These are phyloP conservation scores for Amanita jacksonii DNA, from an alignment of 768 basidiomycete genomes.

Conservation along the genomic window DNA sequence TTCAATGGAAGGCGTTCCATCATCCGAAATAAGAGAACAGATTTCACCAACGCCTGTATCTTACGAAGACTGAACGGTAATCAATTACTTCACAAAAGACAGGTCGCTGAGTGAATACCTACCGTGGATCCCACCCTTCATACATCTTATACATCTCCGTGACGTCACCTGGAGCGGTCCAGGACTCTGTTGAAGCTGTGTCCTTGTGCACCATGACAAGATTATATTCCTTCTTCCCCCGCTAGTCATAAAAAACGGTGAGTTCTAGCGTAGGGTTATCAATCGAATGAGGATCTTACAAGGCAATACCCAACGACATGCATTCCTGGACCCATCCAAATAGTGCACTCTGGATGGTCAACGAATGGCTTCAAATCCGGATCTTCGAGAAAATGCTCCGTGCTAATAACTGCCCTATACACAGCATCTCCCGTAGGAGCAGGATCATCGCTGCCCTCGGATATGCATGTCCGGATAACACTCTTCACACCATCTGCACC, in stretches of 20 bases:
- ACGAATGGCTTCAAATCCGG: constrained; percentile 42
- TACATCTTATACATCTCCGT: constrained; percentile 41
- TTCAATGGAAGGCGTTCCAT: constrained; percentile 38
- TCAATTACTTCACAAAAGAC: neutral
- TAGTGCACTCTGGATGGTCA: constrained; percentile 41
- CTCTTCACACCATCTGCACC: constrained; percentile 46
- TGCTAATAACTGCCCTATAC: constrained; percentile 45
- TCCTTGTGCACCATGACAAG: constrained; percentile 35
- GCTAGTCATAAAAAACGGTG: constrained; percentile 11
- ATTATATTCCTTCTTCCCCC: constrained; percentile 33
- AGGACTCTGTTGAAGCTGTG: constrained; percentile 31
- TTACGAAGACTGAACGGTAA: constrained; percentile 34
- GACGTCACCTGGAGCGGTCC: constrained; percentile 30
- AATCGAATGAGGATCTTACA: constrained; percentile 14
- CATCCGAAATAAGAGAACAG: constrained; percentile 36
- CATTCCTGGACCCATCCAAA: constrained; percentile 48
- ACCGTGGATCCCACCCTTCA: constrained; percentile 41
- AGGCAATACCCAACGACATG: constrained; percentile 29
- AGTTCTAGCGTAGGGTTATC: neutral
- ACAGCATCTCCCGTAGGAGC: constrained; percentile 55
- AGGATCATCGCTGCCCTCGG: constrained; percentile 34
- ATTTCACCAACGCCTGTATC: constrained; percentile 32
- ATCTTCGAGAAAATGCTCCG: constrained; percentile 35
- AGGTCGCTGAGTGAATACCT: neutral
- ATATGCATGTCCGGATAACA: constrained; percentile 33